Conservation (phyloP, 2,329 filamentous ascomycete species). For the Annulohypoxylon truncatum region DNA sequence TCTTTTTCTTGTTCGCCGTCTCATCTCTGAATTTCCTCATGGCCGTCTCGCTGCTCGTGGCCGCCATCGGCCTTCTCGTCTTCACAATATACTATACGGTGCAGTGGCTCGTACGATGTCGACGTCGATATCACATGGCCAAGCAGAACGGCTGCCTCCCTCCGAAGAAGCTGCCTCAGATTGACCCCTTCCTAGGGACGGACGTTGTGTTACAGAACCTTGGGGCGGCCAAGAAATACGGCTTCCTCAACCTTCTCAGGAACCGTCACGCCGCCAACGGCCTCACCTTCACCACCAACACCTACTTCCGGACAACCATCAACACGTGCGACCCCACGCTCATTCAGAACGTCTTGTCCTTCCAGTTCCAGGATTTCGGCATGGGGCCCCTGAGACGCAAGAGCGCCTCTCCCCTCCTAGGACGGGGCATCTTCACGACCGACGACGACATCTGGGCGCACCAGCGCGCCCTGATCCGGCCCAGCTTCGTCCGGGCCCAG, state of each 20-base stretch:
- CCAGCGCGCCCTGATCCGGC: slow-evolving; percentile 38
- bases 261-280: slow-evolving; percentile 38
- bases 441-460: slow-evolving; percentile 41
- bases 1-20: slow-evolving; percentile 1
- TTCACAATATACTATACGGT: slow-evolving; percentile 27
- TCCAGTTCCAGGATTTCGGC: slow-evolving; percentile 41
- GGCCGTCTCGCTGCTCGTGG: slow-evolving; percentile 37
- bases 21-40: slow-evolving; percentile 15
- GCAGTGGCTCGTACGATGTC: slow-evolving; percentile 35
- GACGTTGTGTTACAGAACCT: slow-evolving; percentile 39
- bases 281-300: slow-evolving; percentile 42
- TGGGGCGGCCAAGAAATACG: slow-evolving; percentile 31
- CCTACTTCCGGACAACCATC: slow-evolving; percentile 40
- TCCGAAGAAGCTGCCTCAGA: slow-evolving; percentile 38
- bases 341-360: slow-evolving; percentile 41
- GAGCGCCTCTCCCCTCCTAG: slow-evolving; percentile 38
- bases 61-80: slow-evolving; percentile 25
- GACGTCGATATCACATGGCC: slow-evolving; percentile 31
- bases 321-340: slow-evolving; percentile 40
- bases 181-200: slow-evolving; percentile 38
- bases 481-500: slow-evolving; percentile 40
- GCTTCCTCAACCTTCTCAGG: slow-evolving; percentile 39
- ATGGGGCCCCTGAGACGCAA: slow-evolving; percentile 39
- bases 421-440: slow-evolving; percentile 39
- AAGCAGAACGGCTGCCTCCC: slow-evolving; percentile 37